A percentile compares a stretch with the other conserved stretches of the same genome.
phyloP scores from a whole-genome alignment of 176 grass and related monocot genomes.

The Oryza longistaminata region DNA sequence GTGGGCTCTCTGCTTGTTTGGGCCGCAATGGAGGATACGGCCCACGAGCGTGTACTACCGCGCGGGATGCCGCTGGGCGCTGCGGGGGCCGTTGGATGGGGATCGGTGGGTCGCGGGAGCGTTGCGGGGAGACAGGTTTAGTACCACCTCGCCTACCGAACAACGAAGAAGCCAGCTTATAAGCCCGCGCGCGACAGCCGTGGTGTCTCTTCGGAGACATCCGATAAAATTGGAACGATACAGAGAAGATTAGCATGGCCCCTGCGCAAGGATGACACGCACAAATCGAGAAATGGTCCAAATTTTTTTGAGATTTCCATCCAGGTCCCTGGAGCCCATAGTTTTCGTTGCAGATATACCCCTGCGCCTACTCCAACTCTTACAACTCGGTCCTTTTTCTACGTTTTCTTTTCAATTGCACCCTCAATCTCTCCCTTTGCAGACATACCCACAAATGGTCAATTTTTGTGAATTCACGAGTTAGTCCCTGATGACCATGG shows the following conservation, averaged over 20 bases:
- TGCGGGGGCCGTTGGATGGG: not conserved
- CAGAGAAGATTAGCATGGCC: constrained; percentile 42
- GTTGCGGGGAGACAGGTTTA: not conserved
- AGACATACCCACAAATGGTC: too few relatives aligned
- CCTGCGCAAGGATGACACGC: constrained; percentile 34
- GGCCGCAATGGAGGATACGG: too few relatives aligned
- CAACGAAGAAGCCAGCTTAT: accelerated
- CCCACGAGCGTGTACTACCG: too few relatives aligned
- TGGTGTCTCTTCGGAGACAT: not conserved
- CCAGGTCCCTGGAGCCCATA: not conserved
- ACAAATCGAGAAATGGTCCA: constrained; percentile 40
- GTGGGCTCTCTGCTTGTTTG: not conserved
- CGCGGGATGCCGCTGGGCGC: too few relatives aligned
- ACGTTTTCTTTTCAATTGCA: too few relatives aligned
- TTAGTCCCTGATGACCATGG: too few relatives aligned
- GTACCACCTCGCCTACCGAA: not conserved
- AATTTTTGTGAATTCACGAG: too few relatives aligned
- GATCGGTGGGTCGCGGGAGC: not conserved
- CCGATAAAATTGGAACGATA: constrained; percentile 40
- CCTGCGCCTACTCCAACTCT: too few relatives aligned
- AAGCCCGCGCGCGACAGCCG: accelerated
- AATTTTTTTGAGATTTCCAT: not conserved
- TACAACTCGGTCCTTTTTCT: too few relatives aligned
- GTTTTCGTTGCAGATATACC: too few relatives aligned
- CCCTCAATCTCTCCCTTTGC: too few relatives aligned